phyloP scores from a whole-genome alignment of 2,329 filamentous ascomycete genomes.

The Colletotrichum limetticola region DNA sequence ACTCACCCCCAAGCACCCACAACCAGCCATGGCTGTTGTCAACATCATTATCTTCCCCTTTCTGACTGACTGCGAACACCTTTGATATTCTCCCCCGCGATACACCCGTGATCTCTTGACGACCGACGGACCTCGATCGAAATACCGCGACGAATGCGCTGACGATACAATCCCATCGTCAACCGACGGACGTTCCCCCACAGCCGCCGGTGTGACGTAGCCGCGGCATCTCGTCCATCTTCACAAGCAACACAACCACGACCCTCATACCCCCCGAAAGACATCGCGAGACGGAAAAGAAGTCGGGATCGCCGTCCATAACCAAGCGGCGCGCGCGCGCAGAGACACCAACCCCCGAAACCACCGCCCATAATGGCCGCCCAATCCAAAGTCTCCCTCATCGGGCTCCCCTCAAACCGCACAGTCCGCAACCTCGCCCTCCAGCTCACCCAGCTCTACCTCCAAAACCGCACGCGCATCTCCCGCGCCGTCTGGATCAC shows the following conservation, averaged over 20 bases:
- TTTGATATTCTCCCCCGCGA: neutral
- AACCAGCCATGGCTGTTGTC: constrained; percentile 17
- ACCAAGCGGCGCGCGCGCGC: constrained; percentile 1
- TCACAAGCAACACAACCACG: neutral
- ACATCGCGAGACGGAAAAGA: neutral
- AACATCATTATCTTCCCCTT: constrained; percentile 2
- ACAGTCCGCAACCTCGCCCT: constrained; percentile 73
- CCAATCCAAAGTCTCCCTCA: constrained; percentile 77
- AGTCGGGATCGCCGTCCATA: neutral
- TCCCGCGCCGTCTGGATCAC: constrained; percentile 86
- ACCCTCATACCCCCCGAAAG: neutral
- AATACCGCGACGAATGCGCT: constrained; percentile 17
- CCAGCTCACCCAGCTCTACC: constrained; percentile 77
- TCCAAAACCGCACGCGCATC: constrained; percentile 82
- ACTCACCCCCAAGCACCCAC: neutral
- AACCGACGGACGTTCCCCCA: constrained; percentile 1
- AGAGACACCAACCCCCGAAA: neutral
- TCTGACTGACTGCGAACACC: neutral
- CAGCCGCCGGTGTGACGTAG: constrained; percentile 24
- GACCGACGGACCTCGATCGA: neutral
- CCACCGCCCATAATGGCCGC: constrained; percentile 68
- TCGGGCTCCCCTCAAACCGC: constrained; percentile 59
- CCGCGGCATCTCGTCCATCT: neutral
- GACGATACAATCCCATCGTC: neutral
- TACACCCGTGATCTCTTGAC: neutral